phyloP scores from a whole-genome alignment of 164 flowering plant species.

The Vitis amurensis region DNA sequence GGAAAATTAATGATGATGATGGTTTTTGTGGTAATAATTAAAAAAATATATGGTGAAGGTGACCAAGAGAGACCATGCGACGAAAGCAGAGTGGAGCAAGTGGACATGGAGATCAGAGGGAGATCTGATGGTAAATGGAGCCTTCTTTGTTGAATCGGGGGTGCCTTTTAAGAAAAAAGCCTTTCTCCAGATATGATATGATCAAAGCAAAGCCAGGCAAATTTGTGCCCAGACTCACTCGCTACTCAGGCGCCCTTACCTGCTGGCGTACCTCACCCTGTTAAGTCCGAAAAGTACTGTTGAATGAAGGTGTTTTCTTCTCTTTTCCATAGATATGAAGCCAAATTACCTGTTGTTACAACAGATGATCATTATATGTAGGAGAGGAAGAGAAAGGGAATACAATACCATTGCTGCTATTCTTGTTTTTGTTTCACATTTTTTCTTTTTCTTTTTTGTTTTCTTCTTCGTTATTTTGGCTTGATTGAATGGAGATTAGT shows the following conservation, averaged over 20 bases:
- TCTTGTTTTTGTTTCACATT: no score
- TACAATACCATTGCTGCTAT: no score
- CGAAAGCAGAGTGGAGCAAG: constrained; percentile 38
- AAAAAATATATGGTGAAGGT: constrained; percentile 32
- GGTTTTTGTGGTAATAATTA: no score
- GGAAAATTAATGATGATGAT: no score
- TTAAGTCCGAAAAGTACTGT: constrained; percentile 7
- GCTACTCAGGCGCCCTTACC: constrained; percentile 41
- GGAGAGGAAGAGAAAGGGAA: no score
- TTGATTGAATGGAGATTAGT: no score
- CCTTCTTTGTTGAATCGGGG: constrained; percentile 59
- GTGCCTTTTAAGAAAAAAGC: not conserved
- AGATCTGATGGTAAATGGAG: constrained; percentile 71
- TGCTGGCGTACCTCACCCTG: constrained; percentile 31
- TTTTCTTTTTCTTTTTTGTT: no score
- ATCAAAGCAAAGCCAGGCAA: constrained; percentile 40
- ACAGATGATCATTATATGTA: no score
- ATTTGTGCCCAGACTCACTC: constrained; percentile 30
- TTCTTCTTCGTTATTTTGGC: no score
- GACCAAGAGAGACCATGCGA: constrained; percentile 69
- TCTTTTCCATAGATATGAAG: no score
- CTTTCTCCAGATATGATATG: constrained; percentile 21
- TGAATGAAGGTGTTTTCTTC: not conserved
- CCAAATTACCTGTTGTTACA: no score
- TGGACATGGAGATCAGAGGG: constrained; percentile 83